A percentile compares a stretch with the other conserved stretches of the same genome.
phyloP scores from a whole-genome alignment of 139 green algal genomes.

The Desmodesmus armatus region DNA sequence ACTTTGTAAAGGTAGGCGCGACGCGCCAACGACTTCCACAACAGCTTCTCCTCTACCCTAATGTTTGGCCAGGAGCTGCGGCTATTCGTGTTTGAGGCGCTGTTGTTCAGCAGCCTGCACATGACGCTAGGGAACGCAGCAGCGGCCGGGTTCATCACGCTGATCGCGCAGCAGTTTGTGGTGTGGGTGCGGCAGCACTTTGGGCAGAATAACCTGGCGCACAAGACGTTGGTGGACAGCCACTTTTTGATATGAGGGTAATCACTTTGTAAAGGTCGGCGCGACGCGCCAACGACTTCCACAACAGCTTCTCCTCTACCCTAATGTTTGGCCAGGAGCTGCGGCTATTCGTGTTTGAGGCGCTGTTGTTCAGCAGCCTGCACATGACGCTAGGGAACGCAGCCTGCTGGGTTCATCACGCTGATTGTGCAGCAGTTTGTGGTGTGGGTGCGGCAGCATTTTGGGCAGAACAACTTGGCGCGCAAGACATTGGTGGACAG shows the following conservation, averaged over 20 bases:
- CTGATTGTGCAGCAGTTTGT: constrained; percentile 44
- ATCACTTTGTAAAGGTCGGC: too few relatives aligned
- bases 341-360: constrained; percentile 62
- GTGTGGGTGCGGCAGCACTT: constrained; percentile 37
- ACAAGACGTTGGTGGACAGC: constrained; percentile 62
- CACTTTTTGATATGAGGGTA: constrained; percentile 62
- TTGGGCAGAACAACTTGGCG: constrained; percentile 56
- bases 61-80: constrained; percentile 62
- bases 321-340: constrained; percentile 63
- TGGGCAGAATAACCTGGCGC: constrained; percentile 56
- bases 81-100: constrained; percentile 62
- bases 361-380: constrained; percentile 62
- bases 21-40: constrained; percentile 67
- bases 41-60: constrained; percentile 51
- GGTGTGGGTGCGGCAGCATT: constrained; percentile 36
- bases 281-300: constrained; percentile 71
- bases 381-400: constrained; percentile 48
- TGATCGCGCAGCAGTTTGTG: constrained; percentile 38
- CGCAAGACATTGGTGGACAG: constrained; percentile 62
- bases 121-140: constrained; percentile 40
- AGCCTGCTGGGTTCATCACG: constrained; percentile 51
- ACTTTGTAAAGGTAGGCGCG: too few relatives aligned
- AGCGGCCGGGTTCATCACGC: constrained; percentile 51
- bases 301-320: constrained; percentile 48
- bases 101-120: constrained; percentile 63